Conservation (phyloP, 23 red algal genomes). For the Gracilaria gracilis region DNA sequence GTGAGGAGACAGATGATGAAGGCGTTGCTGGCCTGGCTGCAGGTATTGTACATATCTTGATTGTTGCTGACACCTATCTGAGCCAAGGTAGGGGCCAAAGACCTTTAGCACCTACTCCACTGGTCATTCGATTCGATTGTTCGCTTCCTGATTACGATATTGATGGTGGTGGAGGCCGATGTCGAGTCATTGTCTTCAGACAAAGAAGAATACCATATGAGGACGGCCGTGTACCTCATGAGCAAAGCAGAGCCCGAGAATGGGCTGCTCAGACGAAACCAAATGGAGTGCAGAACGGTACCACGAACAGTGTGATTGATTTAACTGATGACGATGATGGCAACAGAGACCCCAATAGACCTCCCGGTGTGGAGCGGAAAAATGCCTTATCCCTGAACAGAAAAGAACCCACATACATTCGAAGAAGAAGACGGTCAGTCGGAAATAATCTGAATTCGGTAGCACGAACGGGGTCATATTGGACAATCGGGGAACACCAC, state of each 20-base stretch:
- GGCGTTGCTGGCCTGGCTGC: slow-evolving; percentile 41
- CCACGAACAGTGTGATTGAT: slow-evolving; percentile 1
- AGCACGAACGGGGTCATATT: neutral
- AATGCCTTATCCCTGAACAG: neutral
- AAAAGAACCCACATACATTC: neutral
- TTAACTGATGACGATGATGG: slow-evolving; percentile 14
- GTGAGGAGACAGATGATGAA: slow-evolving; percentile 75
- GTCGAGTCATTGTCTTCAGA: slow-evolving; percentile 68
- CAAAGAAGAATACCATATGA: slow-evolving; percentile 8
- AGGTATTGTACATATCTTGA: slow-evolving; percentile 39
- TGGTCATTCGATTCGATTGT: slow-evolving; percentile 68
- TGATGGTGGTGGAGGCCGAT: slow-evolving; percentile 72
- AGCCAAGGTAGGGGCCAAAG: neutral
- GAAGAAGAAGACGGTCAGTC: neutral
- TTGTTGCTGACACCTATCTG: slow-evolving; percentile 55
- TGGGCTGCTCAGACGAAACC: neutral
- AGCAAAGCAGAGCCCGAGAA: neutral
- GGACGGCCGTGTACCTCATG: neutral
- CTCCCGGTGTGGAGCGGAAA: too few species aligned
- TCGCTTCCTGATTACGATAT: slow-evolving; percentile 42
- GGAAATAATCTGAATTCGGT: neutral
- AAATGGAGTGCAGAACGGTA: neutral
- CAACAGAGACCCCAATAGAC: neutral
- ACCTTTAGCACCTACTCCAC: slow-evolving; percentile 52
- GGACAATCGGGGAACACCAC: neutral